These are phyloP conservation scores for Claviceps pazoutovae DNA, from an alignment of 2,329 filamentous ascomycete genomes.

Conservation along the genomic window DNA sequence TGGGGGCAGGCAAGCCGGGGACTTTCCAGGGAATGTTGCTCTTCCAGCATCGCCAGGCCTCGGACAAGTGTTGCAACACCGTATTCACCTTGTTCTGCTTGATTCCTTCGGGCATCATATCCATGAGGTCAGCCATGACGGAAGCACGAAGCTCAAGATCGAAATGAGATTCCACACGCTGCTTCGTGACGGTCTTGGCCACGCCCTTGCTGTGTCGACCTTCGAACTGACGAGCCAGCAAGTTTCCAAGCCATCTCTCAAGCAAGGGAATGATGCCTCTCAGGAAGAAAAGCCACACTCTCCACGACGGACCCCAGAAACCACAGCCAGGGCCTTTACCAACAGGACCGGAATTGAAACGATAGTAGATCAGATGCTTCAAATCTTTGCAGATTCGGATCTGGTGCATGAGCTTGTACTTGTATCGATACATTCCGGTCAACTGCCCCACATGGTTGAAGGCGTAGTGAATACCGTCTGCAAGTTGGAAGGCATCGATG, in stretches of 20 bases:
- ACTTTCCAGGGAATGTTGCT: slow-evolving; percentile 99
- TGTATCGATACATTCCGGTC: slow-evolving; percentile 99
- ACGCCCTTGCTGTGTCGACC: slow-evolving; percentile 97
- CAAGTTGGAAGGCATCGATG: slow-evolving; percentile 96
- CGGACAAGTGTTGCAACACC: slow-evolving; percentile 88
- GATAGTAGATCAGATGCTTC: slow-evolving; percentile 98
- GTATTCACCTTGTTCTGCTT: slow-evolving; percentile 99
- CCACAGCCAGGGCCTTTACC: slow-evolving; percentile 96
- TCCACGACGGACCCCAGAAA: slow-evolving; percentile 98
- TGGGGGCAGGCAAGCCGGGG: slow-evolving; percentile 85
- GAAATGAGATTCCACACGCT: slow-evolving; percentile 96
- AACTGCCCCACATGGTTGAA: slow-evolving; percentile 98
- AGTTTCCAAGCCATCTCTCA: slow-evolving; percentile 92
- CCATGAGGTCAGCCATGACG: slow-evolving; percentile 97
- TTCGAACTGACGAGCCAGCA: slow-evolving; percentile 94
- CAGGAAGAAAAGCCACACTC: slow-evolving; percentile 99
- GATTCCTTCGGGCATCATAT: slow-evolving; percentile 99
- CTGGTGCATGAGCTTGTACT: slow-evolving; percentile 99
- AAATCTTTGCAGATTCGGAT: slow-evolving; percentile 97
- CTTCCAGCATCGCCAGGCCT: slow-evolving; percentile 99
- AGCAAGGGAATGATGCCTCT: slow-evolving; percentile 92
- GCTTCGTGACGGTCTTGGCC: slow-evolving; percentile 97
- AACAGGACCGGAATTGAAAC: slow-evolving; percentile 92
- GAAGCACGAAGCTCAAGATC: slow-evolving; percentile 93
- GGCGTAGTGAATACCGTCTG: slow-evolving; percentile 96